These are phyloP conservation scores for Colletotrichum tropicicola DNA, from an alignment of 2,329 filamentous ascomycete species.

Conservation along the genomic window DNA sequence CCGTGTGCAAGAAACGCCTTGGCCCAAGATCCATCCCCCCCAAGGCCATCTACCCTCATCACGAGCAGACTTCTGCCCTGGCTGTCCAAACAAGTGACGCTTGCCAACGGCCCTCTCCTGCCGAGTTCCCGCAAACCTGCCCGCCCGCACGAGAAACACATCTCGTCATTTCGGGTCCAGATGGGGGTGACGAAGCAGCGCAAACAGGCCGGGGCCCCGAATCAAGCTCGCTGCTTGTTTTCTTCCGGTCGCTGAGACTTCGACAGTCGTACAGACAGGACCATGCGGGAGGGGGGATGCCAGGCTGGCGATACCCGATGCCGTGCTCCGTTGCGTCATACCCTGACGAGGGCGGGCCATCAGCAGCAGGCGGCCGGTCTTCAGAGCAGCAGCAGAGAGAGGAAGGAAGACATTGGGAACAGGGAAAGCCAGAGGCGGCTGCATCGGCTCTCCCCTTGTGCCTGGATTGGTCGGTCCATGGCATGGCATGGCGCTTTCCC, in stretches of 20 bases:
- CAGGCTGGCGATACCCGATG: conserved; percentile 27
- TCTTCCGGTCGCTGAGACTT: background rate
- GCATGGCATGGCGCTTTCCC: conserved; percentile 11
- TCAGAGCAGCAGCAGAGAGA: background rate
- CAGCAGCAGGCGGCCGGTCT: background rate
- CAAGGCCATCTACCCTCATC: background rate
- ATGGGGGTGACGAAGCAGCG: background rate
- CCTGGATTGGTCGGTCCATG: conserved; percentile 12
- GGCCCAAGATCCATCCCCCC: background rate
- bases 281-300: background rate
- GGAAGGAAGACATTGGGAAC: background rate
- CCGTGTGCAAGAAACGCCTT: background rate
- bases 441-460: conserved; percentile 18
- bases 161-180: conserved; percentile 22
- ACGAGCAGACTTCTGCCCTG: background rate
- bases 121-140: conserved; percentile 5
- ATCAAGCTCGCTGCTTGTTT: background rate
- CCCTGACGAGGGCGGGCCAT: conserved; percentile 7
- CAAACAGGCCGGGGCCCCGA: background rate
- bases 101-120: background rate
- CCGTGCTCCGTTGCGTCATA: conserved; percentile 30
- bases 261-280: background rate
- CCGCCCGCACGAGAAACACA: background rate
- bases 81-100: background rate
- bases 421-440: conserved; percentile 12